Percentiles rank a stretch among this genome's conserved stretches.
These are phyloP conservation scores for Kockiozyma suomiensis DNA, from an alignment of 805 yeast genomes.

Conservation along the genomic window DNA sequence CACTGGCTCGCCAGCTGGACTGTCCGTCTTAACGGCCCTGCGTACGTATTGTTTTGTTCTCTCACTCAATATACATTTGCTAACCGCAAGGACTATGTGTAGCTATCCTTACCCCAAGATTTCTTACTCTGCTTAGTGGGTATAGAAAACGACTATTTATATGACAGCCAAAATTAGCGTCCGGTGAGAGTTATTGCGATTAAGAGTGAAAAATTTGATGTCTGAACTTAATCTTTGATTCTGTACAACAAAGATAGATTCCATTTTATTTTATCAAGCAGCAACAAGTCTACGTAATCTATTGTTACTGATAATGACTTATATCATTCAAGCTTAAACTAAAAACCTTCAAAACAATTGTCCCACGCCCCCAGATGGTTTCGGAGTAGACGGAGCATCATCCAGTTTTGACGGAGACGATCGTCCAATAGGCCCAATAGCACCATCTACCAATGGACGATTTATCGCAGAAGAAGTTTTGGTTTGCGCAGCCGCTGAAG, in stretches of 20 bases:
- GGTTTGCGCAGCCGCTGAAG: not conserved
- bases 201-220: no score
- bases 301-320: not conserved
- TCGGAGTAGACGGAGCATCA: not conserved
- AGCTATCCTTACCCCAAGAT: slow-evolving; percentile 34
- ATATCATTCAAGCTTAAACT: no score
- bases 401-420: not conserved
- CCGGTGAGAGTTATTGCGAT: no score
- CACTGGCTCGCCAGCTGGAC: slow-evolving; percentile 96
- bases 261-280: not conserved
- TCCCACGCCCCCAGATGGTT: slow-evolving; percentile 3
- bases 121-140: slow-evolving; percentile 17
- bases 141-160: not conserved
- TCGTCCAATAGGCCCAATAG: slow-evolving; percentile 1
- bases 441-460: no score
- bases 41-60: slow-evolving; percentile 71
- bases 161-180: no score
- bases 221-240: no score
- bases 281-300: not conserved
- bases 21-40: slow-evolving; percentile 91
- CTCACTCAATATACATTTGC: no score
- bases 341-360: slow-evolving; percentile 5
- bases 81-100: not conserved
- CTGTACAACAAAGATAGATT: no score
- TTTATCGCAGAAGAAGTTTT: not conserved